phyloP scores from a whole-genome alignment of 352 stramenopile genomes.

The Phytophthora ohioensis region DNA sequence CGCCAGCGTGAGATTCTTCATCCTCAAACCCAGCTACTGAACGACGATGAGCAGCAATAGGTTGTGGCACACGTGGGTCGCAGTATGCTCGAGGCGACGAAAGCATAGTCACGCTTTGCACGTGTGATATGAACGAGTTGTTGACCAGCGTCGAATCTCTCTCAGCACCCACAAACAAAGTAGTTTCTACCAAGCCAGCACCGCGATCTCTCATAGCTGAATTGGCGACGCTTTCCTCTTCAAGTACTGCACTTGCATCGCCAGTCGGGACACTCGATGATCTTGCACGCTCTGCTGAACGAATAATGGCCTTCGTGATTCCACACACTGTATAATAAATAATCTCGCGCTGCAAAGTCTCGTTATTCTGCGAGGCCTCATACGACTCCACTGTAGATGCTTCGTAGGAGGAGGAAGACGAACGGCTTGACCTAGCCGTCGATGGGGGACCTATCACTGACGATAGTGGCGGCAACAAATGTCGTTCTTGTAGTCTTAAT shows the following conservation, averaged over 20 bases:
- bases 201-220: conserved; percentile 17
- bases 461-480: conserved; percentile 29
- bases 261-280: conserved; percentile 30
- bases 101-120: conserved; percentile 50
- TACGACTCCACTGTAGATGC: conserved; percentile 40
- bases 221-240: conserved; percentile 43
- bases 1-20: background rate
- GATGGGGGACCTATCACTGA: conserved; percentile 16
- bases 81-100: conserved; percentile 67
- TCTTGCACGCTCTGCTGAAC: conserved; percentile 49
- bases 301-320: conserved; percentile 80
- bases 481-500: conserved; percentile 23
- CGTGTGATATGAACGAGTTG: conserved; percentile 55
- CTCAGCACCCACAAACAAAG: conserved; percentile 64
- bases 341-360: conserved; percentile 83
- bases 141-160: conserved; percentile 58
- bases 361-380: conserved; percentile 71
- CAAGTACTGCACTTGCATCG: conserved; percentile 5
- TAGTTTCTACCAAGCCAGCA: conserved; percentile 35
- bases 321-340: conserved; percentile 87
- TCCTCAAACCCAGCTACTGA: conserved; percentile 27
- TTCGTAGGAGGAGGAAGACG: conserved; percentile 41
- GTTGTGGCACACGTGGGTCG: conserved; percentile 22
- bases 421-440: conserved; percentile 33
- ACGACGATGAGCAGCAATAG: conserved; percentile 2